Conservation (phyloP, 495 filamentous ascomycete species). For the Xylaria flabelliformis region DNA sequence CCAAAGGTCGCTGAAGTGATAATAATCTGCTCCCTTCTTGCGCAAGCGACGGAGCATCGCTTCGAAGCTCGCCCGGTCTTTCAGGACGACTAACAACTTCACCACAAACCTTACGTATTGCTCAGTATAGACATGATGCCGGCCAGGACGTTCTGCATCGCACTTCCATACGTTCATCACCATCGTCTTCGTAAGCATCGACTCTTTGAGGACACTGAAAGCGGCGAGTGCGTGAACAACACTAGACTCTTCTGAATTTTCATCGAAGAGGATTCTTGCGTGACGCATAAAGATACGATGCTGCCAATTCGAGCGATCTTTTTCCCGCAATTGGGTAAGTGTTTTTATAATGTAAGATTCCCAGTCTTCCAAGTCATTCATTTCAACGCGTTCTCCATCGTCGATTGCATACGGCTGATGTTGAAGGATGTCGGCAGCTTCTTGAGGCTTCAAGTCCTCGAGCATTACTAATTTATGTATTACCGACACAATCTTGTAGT, state of each 20-base stretch:
- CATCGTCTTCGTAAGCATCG: slow-evolving; percentile 95
- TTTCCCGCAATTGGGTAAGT: slow-evolving; percentile 75
- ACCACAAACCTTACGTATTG: slow-evolving; percentile 87
- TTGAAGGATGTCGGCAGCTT: slow-evolving; percentile 51
- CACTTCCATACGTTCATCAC: slow-evolving; percentile 95
- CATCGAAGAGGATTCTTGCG: slow-evolving; percentile 75
- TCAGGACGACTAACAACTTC: slow-evolving; percentile 71
- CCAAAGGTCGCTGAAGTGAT: slow-evolving; percentile 86
- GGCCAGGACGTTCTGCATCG: slow-evolving; percentile 85
- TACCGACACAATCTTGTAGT: slow-evolving; percentile 92
- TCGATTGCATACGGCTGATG: slow-evolving; percentile 53
- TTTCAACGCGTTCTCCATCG: slow-evolving; percentile 42
- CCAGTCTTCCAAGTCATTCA: slow-evolving; percentile 69
- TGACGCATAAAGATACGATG: slow-evolving; percentile 86
- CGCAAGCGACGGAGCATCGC: slow-evolving; percentile 80
- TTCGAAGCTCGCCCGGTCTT: slow-evolving; percentile 82
- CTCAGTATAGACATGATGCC: slow-evolving; percentile 93
- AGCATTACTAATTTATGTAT: slow-evolving; percentile 78
- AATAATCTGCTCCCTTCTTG: slow-evolving; percentile 82
- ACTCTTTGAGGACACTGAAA: slow-evolving; percentile 77
- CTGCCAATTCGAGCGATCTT: slow-evolving; percentile 97
- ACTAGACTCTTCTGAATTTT: slow-evolving; percentile 39
- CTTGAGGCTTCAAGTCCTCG: slow-evolving; percentile 51
- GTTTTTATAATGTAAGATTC: slow-evolving; percentile 74
- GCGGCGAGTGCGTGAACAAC: slow-evolving; percentile 62